Conservation (phyloP, 176 grass and related monocot genomes). For the Oropetium thomaeum region DNA sequence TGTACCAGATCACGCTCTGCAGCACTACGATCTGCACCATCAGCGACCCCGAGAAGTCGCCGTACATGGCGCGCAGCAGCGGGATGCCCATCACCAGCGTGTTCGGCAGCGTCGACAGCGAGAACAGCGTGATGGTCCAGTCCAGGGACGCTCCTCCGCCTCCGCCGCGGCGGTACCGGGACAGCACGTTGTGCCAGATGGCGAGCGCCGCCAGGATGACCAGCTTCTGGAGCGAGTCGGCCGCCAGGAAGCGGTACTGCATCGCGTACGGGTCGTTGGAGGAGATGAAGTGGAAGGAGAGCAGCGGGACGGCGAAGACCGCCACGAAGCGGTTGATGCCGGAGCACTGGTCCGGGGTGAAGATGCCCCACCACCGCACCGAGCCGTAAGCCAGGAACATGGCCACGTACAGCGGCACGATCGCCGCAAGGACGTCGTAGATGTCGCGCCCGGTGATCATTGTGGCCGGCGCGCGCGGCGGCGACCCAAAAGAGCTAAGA, state of each 20-base stretch:
- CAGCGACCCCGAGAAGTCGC: conserved; percentile 77
- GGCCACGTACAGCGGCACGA: conserved; percentile 93
- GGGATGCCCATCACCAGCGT: conserved; percentile 99
- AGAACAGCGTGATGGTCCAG: conserved; percentile 98
- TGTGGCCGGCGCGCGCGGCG: too few species aligned
- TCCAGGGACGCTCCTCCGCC: conserved; percentile 40
- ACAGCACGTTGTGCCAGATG: conserved; percentile 72
- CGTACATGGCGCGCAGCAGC: conserved; percentile 92
- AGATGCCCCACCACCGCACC: conserved; percentile 92
- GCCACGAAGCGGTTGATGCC: conserved; percentile 99
- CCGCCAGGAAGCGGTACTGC: conserved; percentile 92
- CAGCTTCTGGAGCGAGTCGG: conserved; percentile 89
- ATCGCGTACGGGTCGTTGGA: conserved; percentile 83
- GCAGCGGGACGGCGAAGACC: conserved; percentile 90
- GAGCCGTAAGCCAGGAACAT: conserved; percentile 96
- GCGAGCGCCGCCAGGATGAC: conserved; percentile 74
- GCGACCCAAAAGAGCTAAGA: too few species aligned
- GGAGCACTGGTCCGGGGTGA: conserved; percentile 88
- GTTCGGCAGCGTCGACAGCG: conserved; percentile 91
- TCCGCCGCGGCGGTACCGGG: conserved; percentile 44
- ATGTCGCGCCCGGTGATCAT: conserved; percentile 96
- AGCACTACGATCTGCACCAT: conserved; percentile 99
- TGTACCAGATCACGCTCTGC: conserved; percentile 99
- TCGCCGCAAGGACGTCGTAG: conserved; percentile 87
- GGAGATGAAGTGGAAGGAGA: conserved; percentile 99